Evolutionary conservation across 2,329 filamentous ascomycete genomes (phyloP), one percentile per base, ranked within the genome.

Genomic region (Paecilomyces fulvus): DNA sequence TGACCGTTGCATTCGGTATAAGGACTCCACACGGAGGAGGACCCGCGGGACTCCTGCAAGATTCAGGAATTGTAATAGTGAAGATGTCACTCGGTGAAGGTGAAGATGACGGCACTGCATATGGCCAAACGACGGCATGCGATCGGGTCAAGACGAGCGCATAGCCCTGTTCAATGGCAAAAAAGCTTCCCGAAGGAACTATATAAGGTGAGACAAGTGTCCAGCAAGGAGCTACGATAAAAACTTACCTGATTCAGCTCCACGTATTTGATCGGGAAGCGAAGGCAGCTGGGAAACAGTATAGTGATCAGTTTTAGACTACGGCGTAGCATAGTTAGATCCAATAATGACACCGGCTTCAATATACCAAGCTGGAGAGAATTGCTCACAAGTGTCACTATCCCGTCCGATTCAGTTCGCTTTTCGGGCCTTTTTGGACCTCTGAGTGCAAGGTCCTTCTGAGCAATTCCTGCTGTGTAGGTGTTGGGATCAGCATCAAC

Each of bases 101-200:
- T 10, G 70, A 62, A n/a, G 67, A 66, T 12, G 59, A 51, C 5
- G 65, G 49, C 11, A 74, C 71, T 52, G 84, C 84, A 74, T 97
- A 97, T 14, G 90, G 87, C 94, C 94, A 99, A 52, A 96, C 84
- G 59, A 95, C 82, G 64, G 92, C 94, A 67, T 92, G 86, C 7
- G 87, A 85, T 62, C 87, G 84, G 8, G 90, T 95, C 56, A 97
- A 79, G 51, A 85, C 86, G 56, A 97, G 80, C 52, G 89, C 92
- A 68, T 92, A 90, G 61, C 84, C 88, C 67, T 76, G 83, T 58
- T 78, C 82, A 46, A 81, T 83, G 70, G 83, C 77, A 58, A 90
- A 79, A 30, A 83, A 80, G 66, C 86, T 87, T 66, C 84, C 82
- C 70, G 88, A 84, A 60, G 79, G 79, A 58, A 76, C 86, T 89